A percentile compares a stretch with the other conserved stretches of the same genome.
phyloP scores from a whole-genome alignment of 352 stramenopile genomes.

The Globisporangium cylindrosporum region DNA sequence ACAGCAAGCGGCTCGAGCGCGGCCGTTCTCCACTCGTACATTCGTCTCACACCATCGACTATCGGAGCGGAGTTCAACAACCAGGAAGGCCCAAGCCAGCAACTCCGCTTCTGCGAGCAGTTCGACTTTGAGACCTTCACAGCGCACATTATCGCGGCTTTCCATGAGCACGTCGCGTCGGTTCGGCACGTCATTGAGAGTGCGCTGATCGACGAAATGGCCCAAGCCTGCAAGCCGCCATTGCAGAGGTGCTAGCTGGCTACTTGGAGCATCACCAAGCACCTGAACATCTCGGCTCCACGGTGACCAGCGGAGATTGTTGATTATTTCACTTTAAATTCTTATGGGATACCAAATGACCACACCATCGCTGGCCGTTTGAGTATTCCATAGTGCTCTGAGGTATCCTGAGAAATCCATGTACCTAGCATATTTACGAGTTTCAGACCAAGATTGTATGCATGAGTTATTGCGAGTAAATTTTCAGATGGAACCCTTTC shows the following conservation, averaged over 20 bases:
- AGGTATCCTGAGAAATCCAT: too few relatives aligned
- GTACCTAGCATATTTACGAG: too few relatives aligned
- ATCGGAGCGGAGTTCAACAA: neutral
- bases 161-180: slow-evolving; percentile 26
- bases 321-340: too few relatives aligned
- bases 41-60: slow-evolving; percentile 24
- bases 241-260: neutral
- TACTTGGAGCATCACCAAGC: too few relatives aligned
- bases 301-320: too few relatives aligned
- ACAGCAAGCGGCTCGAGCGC: neutral
- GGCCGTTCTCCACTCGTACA: slow-evolving; percentile 24
- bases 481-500: too few relatives aligned
- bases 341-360: too few relatives aligned
- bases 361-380: too few relatives aligned
- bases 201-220: slow-evolving; percentile 18
- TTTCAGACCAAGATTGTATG: too few relatives aligned
- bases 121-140: neutral
- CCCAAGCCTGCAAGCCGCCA: neutral
- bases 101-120: neutral
- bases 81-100: neutral
- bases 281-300: too few relatives aligned
- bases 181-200: slow-evolving; percentile 36
- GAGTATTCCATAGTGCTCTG: too few relatives aligned
- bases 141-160: slow-evolving; percentile 25
- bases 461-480: too few relatives aligned